A percentile compares a stretch with the other conserved stretches of the same genome.
These are phyloP conservation scores for Backusella circina DNA, from an alignment of 192 early-diverging fungal genomes.

Conservation along the genomic window DNA sequence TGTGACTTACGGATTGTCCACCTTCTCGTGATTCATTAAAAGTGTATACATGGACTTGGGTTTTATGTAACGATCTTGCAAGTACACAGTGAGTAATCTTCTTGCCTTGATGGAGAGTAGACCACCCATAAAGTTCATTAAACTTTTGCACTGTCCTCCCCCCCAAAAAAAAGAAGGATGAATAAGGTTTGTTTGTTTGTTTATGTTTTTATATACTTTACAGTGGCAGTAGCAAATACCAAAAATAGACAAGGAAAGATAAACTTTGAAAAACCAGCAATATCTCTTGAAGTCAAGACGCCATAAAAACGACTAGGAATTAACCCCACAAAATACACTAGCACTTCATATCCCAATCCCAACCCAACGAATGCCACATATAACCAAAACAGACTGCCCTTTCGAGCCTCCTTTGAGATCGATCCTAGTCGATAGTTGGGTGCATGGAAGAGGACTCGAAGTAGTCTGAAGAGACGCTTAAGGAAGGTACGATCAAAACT, in stretches of 20 bases:
- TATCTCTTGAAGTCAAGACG: conserved; percentile 65
- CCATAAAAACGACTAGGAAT: conserved; percentile 73
- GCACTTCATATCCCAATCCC: conserved; percentile 41
- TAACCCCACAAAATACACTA: conserved; percentile 68
- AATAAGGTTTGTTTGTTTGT: not conserved
- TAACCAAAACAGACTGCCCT: conserved; percentile 35
- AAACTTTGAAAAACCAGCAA: conserved; percentile 54
- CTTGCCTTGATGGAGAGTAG: conserved; percentile 64
- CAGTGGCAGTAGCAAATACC: conserved; percentile 56
- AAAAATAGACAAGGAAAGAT: conserved; percentile 48
- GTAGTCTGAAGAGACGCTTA: conserved; percentile 27
- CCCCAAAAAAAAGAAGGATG: not conserved
- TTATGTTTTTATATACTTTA: conserved; percentile 30
- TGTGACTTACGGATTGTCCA: conserved; percentile 68
- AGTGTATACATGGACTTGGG: conserved; percentile 57
- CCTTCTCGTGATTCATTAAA: conserved; percentile 43
- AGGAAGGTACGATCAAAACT: conserved; percentile 36
- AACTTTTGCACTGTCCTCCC: conserved; percentile 57
- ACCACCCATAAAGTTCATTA: conserved; percentile 56
- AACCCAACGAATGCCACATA: conserved; percentile 42
- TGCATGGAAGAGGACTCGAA: conserved; percentile 28
- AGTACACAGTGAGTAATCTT: conserved; percentile 51
- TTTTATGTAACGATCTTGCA: conserved; percentile 63
- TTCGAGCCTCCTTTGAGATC: conserved; percentile 6
- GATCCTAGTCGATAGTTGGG: conserved; percentile 2